Percentiles rank a stretch among this genome's conserved stretches.
These are phyloP conservation scores for Aristolochia californica DNA, from an alignment of 164 flowering plant genomes.

Conservation along the genomic window DNA sequence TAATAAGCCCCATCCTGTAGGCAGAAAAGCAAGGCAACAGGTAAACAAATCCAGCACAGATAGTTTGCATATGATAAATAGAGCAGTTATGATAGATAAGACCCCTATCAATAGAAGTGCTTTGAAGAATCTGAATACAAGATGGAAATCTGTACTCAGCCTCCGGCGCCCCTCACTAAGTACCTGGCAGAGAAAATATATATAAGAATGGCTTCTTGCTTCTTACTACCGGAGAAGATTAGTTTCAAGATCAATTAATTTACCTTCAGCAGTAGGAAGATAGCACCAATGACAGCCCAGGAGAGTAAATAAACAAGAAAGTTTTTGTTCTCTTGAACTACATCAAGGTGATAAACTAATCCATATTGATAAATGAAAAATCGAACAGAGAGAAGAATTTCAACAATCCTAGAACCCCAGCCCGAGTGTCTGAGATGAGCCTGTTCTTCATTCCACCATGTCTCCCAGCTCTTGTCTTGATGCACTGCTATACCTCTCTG, in stretches of 20 bases:
- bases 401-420: constrained; percentile 39
- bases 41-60: constrained; percentile 66
- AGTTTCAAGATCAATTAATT: not conserved
- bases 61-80: constrained; percentile 43
- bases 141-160: constrained; percentile 55
- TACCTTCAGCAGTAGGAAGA: constrained; percentile 70
- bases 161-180: constrained; percentile 49
- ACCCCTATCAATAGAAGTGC: constrained; percentile 60
- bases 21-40: constrained; percentile 76
- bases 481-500: constrained; percentile 87
- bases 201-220: not conserved
- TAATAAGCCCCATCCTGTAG: constrained; percentile 95
- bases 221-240: not conserved
- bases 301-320: constrained; percentile 75
- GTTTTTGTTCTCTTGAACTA: constrained; percentile 57
- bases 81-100: constrained; percentile 35
- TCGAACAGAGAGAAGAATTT: constrained; percentile 67
- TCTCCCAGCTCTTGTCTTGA: constrained; percentile 90
- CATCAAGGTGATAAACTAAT: constrained; percentile 88
- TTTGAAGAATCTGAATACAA: constrained; percentile 62
- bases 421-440: constrained; percentile 70
- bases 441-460: constrained; percentile 97
- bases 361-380: constrained; percentile 95
- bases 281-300: constrained; percentile 61
- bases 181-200: constrained; percentile 35